phyloP scores from a whole-genome alignment of 208 protist species.

The Zelonia costaricensis region DNA sequence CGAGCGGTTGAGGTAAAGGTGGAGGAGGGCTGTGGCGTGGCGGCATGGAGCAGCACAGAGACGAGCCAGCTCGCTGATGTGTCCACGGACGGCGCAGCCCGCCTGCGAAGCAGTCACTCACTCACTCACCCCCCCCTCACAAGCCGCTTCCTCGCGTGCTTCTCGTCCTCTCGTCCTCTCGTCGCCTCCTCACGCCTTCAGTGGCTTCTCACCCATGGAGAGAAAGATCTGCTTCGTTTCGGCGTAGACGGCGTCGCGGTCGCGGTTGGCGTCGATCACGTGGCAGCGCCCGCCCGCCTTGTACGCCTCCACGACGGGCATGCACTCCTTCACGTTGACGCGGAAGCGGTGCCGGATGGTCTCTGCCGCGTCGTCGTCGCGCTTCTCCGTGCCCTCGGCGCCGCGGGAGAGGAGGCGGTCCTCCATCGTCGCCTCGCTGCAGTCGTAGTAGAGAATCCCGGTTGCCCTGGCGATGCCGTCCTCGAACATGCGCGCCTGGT shows the following conservation, averaged over 20 bases:
- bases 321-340: conserved; percentile 77
- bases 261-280: conserved; percentile 67
- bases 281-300: conserved; percentile 54
- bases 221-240: conserved; percentile 55
- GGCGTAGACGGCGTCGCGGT: conserved; percentile 67
- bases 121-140: neutral
- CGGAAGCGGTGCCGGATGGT: conserved; percentile 73
- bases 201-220: conserved; percentile 40
- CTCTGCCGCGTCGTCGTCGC: conserved; percentile 83
- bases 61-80: too few species aligned
- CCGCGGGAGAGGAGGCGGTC: conserved; percentile 59
- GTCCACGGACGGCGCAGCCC: neutral
- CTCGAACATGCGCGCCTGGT: conserved; percentile 90
- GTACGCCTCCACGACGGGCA: conserved; percentile 87
- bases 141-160: too few species aligned
- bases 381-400: conserved; percentile 26
- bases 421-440: conserved; percentile 75
- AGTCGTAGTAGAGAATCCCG: conserved; percentile 84
- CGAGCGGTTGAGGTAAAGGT: too few species aligned
- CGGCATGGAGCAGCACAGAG: too few species aligned
- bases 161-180: neutral
- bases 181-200: conserved; percentile 9
- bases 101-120: neutral
- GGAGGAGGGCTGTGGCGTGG: too few species aligned
- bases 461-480: conserved; percentile 57